These are phyloP conservation scores for Candida khao-thaluensis DNA, from an alignment of 805 yeast genomes.

Conservation along the genomic window DNA sequence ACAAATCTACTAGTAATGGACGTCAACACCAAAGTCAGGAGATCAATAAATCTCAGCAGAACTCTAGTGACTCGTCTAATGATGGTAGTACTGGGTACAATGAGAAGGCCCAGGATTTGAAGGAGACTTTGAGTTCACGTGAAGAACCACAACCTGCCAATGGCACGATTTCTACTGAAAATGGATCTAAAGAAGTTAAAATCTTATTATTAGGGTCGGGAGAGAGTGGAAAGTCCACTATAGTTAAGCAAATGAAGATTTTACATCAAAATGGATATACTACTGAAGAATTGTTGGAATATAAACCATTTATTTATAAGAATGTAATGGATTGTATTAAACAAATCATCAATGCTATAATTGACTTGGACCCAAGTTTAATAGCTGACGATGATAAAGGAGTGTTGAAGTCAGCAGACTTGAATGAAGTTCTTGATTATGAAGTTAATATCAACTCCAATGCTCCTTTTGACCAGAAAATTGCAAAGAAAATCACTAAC, in stretches of 20 bases:
- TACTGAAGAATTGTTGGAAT: slow-evolving; percentile 68
- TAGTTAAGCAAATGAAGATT: slow-evolving; percentile 78
- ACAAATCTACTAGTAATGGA: slow-evolving; percentile 10
- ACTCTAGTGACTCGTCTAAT: slow-evolving; percentile 12
- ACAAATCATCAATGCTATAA: slow-evolving; percentile 64
- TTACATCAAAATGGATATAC: slow-evolving; percentile 71
- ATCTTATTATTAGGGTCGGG: slow-evolving; percentile 85
- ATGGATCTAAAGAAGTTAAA: slow-evolving; percentile 51
- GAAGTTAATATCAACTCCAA: slow-evolving; percentile 55
- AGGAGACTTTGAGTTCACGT: slow-evolving; percentile 5
- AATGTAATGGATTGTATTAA: slow-evolving; percentile 77
- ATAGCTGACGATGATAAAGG: slow-evolving; percentile 17
- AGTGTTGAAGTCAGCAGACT: slow-evolving; percentile 23
- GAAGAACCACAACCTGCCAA: neutral
- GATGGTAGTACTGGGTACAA: slow-evolving; percentile 16
- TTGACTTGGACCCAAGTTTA: slow-evolving; percentile 46
- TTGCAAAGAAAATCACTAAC: slow-evolving; percentile 48
- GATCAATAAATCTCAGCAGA: slow-evolving; percentile 8
- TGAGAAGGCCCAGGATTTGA: slow-evolving; percentile 13
- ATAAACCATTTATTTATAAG: slow-evolving; percentile 74
- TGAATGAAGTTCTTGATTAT: slow-evolving; percentile 45
- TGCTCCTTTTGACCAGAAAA: slow-evolving; percentile 47
- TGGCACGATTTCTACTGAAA: slow-evolving; percentile 1
- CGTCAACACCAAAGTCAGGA: slow-evolving; percentile 20
- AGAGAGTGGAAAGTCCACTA: slow-evolving; percentile 78